Percentiles rank a stretch among this genome's conserved stretches.
Evolutionary conservation across 106 monocot genomes (phyloP).

Genomic region (Dendrobium catenatum): DNA sequence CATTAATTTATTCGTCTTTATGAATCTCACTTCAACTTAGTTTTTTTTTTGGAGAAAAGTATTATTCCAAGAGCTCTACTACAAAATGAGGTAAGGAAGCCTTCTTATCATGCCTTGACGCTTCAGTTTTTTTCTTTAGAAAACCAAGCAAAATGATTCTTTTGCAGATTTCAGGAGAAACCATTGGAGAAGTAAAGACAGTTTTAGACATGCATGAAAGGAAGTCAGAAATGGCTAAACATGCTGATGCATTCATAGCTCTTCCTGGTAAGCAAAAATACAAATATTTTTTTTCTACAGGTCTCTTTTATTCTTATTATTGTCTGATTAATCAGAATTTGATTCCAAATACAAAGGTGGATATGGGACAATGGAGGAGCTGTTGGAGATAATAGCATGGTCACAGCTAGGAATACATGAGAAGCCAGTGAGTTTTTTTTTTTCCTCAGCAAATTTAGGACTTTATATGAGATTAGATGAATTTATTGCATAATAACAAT

Average conservation of each 20-base stretch:
- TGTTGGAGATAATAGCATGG: slow-evolving; percentile 86
- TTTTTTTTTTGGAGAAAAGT: slow-evolving; percentile 13
- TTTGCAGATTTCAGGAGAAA: slow-evolving; percentile 64
- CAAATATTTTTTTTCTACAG: no score
- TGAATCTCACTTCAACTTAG: no score
- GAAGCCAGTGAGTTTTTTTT: slow-evolving; percentile 50
- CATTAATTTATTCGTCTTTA: not conserved
- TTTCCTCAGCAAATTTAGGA: not conserved
- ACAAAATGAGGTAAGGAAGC: slow-evolving; percentile 48
- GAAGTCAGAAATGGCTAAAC: slow-evolving; percentile 78
- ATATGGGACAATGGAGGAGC: slow-evolving; percentile 92
- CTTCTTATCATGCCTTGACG: not conserved
- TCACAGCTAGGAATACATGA: slow-evolving; percentile 86
- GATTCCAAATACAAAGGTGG: slow-evolving; percentile 33
- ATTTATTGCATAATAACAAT: no score
- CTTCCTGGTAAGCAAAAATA: slow-evolving; percentile 51
- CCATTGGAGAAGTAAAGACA: slow-evolving; percentile 56
- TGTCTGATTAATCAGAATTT: no score
- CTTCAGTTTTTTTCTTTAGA: not conserved
- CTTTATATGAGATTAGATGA: no score
- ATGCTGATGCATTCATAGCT: slow-evolving; percentile 84
- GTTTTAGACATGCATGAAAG: slow-evolving; percentile 92
- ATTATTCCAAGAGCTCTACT: slow-evolving; percentile 59
- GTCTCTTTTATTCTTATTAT: not conserved
- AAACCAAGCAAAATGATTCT: no score